phyloP scores from a whole-genome alignment of 2,329 filamentous ascomycete genomes.

The Sporothrix schenckii region DNA sequence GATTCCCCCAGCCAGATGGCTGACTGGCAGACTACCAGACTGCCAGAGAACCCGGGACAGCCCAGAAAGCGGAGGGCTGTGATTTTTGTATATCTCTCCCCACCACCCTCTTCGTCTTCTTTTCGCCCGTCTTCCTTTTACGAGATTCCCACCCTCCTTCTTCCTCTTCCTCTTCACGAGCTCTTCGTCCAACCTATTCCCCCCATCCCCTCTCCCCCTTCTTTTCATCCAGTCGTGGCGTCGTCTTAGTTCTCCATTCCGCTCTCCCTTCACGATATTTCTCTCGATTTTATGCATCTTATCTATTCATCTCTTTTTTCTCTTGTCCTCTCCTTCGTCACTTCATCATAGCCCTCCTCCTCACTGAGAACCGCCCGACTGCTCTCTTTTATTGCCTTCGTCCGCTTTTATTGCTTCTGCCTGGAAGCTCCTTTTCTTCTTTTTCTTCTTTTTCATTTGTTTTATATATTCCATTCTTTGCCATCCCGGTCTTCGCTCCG shows the following conservation, averaged over 20 bases:
- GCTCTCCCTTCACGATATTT: slow-evolving; percentile 20
- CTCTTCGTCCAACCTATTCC: slow-evolving; percentile 40
- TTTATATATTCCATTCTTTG: slow-evolving; percentile 13
- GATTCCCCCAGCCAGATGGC: neutral
- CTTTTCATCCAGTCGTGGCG: slow-evolving; percentile 62
- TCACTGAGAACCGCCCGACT: slow-evolving; percentile 36
- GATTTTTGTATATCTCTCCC: slow-evolving; percentile 51
- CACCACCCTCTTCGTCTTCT: slow-evolving; percentile 48
- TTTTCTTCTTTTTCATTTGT: slow-evolving; percentile 7
- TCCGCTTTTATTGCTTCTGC: slow-evolving; percentile 22
- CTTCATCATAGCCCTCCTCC: slow-evolving; percentile 16
- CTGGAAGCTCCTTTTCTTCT: neutral
- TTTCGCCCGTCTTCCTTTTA: slow-evolving; percentile 41
- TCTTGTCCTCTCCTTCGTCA: neutral
- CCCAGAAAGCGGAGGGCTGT: slow-evolving; percentile 21
- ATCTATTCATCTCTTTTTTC: neutral
- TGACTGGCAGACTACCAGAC: neutral
- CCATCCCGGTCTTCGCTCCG: slow-evolving; percentile 21
- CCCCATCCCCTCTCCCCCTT: slow-evolving; percentile 57
- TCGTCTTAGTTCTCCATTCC: slow-evolving; percentile 39
- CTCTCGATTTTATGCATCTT: neutral
- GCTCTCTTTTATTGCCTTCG: slow-evolving; percentile 14
- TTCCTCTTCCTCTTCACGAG: slow-evolving; percentile 59
- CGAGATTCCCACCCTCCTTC: slow-evolving; percentile 52
- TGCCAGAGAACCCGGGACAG: neutral